phyloP scores from a whole-genome alignment of 352 stramenopile genomes.

The Globisporangium viniferum region DNA sequence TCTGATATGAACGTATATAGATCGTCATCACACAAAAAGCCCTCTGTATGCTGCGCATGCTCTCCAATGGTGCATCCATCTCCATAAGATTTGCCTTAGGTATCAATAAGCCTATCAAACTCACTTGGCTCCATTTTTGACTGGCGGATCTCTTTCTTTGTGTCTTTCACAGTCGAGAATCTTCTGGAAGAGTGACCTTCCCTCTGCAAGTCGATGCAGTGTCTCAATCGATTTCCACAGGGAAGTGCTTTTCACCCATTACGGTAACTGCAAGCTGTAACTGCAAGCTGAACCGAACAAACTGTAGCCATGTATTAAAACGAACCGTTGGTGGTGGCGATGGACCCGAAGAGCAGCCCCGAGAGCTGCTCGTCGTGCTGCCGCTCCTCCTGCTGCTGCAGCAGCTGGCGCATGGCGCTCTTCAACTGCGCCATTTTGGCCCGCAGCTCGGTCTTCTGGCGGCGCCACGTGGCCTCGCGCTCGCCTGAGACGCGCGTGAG shows the following conservation, averaged over 20 bases:
- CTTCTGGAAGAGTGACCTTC: constrained; percentile 13
- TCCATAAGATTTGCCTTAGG: background rate
- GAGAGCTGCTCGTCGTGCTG: constrained; percentile 21
- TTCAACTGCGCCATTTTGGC: constrained; percentile 23
- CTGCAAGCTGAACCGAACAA: background rate
- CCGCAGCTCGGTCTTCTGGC: constrained; percentile 18
- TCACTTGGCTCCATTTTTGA: background rate
- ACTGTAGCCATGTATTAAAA: constrained; percentile 11
- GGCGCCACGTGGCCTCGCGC: constrained; percentile 13
- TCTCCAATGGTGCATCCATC: background rate
- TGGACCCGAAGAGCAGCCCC: constrained; percentile 14
- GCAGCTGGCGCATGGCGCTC: constrained; percentile 19
- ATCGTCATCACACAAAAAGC: background rate
- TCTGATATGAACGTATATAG: background rate
- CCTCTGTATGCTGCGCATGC: background rate
- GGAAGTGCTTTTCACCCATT: background rate
- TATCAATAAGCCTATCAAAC: background rate
- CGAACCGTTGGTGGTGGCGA: background rate
- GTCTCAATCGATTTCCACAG: background rate
- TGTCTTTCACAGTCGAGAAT: constrained; percentile 11
- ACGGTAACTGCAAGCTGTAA: background rate
- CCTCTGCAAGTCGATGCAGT: constrained; percentile 2
- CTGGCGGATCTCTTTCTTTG: background rate
- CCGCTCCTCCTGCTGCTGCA: constrained; percentile 25
- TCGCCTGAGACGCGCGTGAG: constrained; percentile 2